Conservation (phyloP, 768 basidiomycete genomes). For the Mycena venus region DNA sequence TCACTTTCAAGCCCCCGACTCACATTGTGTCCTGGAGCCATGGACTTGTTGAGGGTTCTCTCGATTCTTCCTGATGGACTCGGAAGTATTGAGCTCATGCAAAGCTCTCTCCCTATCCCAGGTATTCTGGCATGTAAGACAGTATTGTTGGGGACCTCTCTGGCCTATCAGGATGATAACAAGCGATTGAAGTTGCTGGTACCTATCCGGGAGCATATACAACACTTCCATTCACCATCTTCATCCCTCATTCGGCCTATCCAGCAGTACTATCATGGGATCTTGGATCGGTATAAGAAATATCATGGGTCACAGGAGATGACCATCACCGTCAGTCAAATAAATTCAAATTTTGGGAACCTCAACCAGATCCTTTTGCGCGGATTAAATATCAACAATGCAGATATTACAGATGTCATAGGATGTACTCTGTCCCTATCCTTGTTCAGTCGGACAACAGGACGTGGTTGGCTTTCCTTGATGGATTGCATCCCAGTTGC, state of each 20-base stretch:
- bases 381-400: background rate
- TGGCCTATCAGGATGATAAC: background rate
- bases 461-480: background rate
- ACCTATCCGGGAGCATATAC: background rate
- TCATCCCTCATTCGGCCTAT: background rate
- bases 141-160: background rate
- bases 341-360: background rate
- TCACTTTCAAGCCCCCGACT: slow-evolving; percentile 15
- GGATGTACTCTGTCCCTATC: background rate
- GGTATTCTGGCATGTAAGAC: background rate
- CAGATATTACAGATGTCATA: background rate
- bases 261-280: background rate
- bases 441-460: background rate
- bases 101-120: background rate
- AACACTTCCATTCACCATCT: background rate
- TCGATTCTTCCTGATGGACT: slow-evolving; percentile 18
- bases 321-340: background rate
- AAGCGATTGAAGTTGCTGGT: background rate
- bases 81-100: background rate
- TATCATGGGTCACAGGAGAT: background rate
- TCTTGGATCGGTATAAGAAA: background rate
- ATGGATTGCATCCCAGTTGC: background rate
- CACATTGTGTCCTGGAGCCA: background rate
- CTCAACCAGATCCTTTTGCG: background rate
- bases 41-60: background rate